Conservation (phyloP, 768 basidiomycete species). For the Fomitopsis serialis region DNA sequence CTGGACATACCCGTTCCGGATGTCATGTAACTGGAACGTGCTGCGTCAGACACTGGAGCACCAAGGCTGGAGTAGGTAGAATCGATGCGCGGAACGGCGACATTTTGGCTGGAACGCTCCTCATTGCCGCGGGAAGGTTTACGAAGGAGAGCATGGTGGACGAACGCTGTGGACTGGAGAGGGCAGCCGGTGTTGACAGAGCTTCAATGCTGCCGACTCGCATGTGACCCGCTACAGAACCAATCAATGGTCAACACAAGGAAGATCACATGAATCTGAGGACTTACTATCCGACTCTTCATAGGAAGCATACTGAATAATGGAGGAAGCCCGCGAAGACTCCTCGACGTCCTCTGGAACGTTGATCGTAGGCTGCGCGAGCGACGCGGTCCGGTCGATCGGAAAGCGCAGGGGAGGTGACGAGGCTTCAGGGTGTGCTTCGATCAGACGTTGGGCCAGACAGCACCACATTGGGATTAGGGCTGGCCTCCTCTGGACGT, state of each 20-base stretch:
- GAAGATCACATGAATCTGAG: too few relatives aligned
- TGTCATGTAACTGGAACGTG: slow-evolving; percentile 59
- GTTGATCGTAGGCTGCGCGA: slow-evolving; percentile 20
- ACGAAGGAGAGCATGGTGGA: slow-evolving; percentile 20
- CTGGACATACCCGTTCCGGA: slow-evolving; percentile 47
- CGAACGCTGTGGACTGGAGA: slow-evolving; percentile 31
- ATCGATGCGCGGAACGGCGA: slow-evolving; percentile 11
- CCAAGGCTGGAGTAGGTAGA: slow-evolving; percentile 17
- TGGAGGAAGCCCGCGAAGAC: slow-evolving; percentile 28
- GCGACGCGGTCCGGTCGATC: slow-evolving; percentile 16
- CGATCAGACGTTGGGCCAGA: slow-evolving; percentile 14
- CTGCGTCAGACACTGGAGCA: slow-evolving; percentile 22
- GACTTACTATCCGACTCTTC: slow-evolving; percentile 40
- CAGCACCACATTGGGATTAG: slow-evolving; percentile 15
- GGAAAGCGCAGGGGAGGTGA: slow-evolving; percentile 23
- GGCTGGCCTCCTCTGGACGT: slow-evolving; percentile 7
- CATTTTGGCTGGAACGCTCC: slow-evolving; percentile 5
- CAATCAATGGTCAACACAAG: neutral
- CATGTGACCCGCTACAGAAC: slow-evolving; percentile 32
- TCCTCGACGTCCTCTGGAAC: slow-evolving; percentile 31
- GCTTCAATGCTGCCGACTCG: slow-evolving; percentile 50
- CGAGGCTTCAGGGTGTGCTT: slow-evolving; percentile 4
- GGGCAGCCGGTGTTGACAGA: slow-evolving; percentile 43
- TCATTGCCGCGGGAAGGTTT: slow-evolving; percentile 9
- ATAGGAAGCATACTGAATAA: slow-evolving; percentile 22